phyloP scores from a whole-genome alignment of 2,329 filamentous ascomycete genomes.

The Ophidiomyces ophidiicola region DNA sequence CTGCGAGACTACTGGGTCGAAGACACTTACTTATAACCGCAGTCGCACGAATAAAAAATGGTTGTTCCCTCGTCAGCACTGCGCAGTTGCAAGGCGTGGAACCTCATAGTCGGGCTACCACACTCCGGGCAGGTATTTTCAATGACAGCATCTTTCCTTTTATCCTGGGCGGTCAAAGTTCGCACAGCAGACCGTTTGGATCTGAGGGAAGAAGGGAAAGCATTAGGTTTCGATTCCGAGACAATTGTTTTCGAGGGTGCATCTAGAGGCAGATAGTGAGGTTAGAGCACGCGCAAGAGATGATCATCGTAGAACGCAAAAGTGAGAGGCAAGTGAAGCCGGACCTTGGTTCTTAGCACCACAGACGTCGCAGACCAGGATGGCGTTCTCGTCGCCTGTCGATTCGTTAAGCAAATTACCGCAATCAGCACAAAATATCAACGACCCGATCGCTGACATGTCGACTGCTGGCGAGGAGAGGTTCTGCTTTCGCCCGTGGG shows the following conservation, averaged over 20 bases:
- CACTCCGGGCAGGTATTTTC: slow-evolving; percentile 67
- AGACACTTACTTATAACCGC: slow-evolving; percentile 61
- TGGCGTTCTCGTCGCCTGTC: slow-evolving; percentile 61
- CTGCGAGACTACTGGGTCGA: neutral
- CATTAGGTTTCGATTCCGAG: slow-evolving; percentile 74
- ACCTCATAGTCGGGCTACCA: slow-evolving; percentile 69
- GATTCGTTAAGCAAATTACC: slow-evolving; percentile 78
- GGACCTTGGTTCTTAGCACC: slow-evolving; percentile 71
- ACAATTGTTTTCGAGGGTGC: slow-evolving; percentile 62
- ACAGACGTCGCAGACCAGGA: slow-evolving; percentile 74
- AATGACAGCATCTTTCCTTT: slow-evolving; percentile 59
- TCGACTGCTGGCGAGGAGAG: slow-evolving; percentile 10
- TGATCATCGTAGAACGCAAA: neutral
- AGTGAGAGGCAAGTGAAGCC: slow-evolving; percentile 1
- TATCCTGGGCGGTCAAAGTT: slow-evolving; percentile 62
- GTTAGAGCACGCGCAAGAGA: neutral
- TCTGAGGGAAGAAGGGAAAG: slow-evolving; percentile 81
- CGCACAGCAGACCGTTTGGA: slow-evolving; percentile 80
- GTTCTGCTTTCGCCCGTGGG: neutral
- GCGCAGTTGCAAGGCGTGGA: slow-evolving; percentile 71
- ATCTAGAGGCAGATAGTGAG: slow-evolving; percentile 39
- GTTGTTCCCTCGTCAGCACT: slow-evolving; percentile 93
- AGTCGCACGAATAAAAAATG: slow-evolving; percentile 80
- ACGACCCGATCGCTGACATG: slow-evolving; percentile 82
- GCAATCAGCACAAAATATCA: slow-evolving; percentile 88